Percentiles rank a stretch among this genome's conserved stretches.
These are phyloP conservation scores for Pseudozyma sp. DNA, from an alignment of 1,284 basidiomycete genomes.

Conservation along the genomic window DNA sequence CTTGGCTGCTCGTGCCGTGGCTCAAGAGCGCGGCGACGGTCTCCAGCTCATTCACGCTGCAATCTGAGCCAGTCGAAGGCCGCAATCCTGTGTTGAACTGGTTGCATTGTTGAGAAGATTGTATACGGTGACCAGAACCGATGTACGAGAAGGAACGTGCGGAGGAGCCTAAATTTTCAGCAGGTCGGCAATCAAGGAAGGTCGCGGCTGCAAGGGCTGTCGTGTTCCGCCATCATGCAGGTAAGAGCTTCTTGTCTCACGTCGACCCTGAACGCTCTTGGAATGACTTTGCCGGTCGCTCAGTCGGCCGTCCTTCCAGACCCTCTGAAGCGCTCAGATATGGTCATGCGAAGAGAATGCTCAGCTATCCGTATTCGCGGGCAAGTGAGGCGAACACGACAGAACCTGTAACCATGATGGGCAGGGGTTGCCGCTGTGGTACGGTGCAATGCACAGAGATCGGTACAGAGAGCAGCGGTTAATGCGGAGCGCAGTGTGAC, in stretches of 20 bases:
- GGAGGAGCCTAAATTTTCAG: constrained; percentile 24
- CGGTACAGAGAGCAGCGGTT: neutral
- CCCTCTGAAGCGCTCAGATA: too few species aligned
- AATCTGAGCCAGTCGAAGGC: neutral
- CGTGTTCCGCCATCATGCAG: constrained; percentile 18
- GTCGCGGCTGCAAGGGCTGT: constrained; percentile 9
- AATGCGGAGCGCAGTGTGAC: constrained; percentile 27
- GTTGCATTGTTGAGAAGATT: constrained; percentile 3
- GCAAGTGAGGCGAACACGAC: too few species aligned
- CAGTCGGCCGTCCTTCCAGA: too few species aligned
- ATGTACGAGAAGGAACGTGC: constrained; percentile 33
- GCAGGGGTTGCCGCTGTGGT: too few species aligned
- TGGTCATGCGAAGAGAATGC: too few species aligned
- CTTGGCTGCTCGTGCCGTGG: neutral
- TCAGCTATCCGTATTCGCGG: too few species aligned
- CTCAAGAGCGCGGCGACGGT: neutral
- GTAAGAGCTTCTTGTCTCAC: constrained; percentile 2
- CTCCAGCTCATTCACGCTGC: neutral
- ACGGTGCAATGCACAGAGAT: neutral
- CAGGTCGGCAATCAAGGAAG: constrained; percentile 23
- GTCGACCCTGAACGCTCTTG: too few species aligned
- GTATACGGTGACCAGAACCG: neutral
- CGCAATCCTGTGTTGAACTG: neutral
- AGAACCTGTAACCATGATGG: too few species aligned
- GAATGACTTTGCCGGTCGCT: too few species aligned